phyloP scores from a whole-genome alignment of 768 basidiomycete species.

The Trametes cinnabarina region DNA sequence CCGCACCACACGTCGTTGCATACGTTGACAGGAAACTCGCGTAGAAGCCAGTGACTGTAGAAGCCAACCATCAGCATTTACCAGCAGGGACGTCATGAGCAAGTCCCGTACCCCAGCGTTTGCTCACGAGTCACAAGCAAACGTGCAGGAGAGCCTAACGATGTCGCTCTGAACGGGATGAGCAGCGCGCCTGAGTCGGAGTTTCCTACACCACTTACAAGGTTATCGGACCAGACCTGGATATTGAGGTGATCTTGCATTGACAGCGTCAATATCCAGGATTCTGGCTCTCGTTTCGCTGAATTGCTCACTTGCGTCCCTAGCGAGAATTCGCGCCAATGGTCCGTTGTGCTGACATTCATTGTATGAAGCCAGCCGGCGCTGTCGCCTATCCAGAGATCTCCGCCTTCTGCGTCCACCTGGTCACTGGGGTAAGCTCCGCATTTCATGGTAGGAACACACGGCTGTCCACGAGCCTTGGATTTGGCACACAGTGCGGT shows the following conservation, averaged over 20 bases:
- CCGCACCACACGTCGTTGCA: slow-evolving; percentile 14
- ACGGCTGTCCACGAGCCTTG: not conserved
- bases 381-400: not conserved
- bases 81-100: no score
- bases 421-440: not conserved
- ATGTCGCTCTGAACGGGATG: slow-evolving; percentile 1
- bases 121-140: slow-evolving; percentile 2
- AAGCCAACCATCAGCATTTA: not conserved
- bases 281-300: no score
- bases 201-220: not conserved
- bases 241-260: slow-evolving; percentile 1
- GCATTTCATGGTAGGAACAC: not conserved
- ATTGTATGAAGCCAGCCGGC: slow-evolving; percentile 3
- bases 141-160: slow-evolving; percentile 10
- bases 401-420: not conserved
- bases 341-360: not conserved
- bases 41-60: slow-evolving; percentile 8
- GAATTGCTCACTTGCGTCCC: not conserved
- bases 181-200: not conserved
- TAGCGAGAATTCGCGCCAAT: slow-evolving; percentile 2
- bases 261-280: no score
- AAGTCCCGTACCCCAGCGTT: slow-evolving; percentile 5
- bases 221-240: not conserved
- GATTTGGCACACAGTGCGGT: not conserved
- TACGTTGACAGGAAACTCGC: slow-evolving; percentile 9